phyloP scores from a whole-genome alignment of 768 basidiomycete genomes.

The Tulasnella sp. region DNA sequence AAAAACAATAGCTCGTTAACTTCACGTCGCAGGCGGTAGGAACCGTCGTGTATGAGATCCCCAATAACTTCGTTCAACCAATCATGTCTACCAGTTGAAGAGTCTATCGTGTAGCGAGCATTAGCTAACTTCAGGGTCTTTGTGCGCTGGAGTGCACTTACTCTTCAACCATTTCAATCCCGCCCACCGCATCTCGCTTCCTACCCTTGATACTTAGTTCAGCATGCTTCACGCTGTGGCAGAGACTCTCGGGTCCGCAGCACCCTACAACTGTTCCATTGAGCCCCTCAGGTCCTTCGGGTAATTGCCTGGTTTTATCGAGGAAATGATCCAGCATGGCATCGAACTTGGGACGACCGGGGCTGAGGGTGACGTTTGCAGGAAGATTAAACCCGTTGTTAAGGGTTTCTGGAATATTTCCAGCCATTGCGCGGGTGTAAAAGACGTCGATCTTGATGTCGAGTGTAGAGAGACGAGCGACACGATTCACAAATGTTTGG shows the following conservation, averaged over 20 bases:
- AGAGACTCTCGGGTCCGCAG: constrained; percentile 24
- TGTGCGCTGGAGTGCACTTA: neutral
- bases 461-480: constrained; percentile 37
- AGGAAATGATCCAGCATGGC: constrained; percentile 17
- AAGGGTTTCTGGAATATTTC: neutral
- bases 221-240: constrained; percentile 18
- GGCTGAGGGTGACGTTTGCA: constrained; percentile 3
- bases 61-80: neutral
- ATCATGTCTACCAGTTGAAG: neutral
- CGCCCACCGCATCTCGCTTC: constrained; percentile 24
- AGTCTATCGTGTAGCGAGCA: neutral
- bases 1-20: neutral
- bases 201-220: constrained; percentile 13
- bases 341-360: constrained; percentile 20
- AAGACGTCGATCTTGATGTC: constrained; percentile 52
- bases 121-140: neutral
- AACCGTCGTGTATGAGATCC: neutral
- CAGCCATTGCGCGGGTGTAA: constrained; percentile 51
- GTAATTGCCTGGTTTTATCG: neutral
- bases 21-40: neutral
- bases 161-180: constrained; percentile 29
- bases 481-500: constrained; percentile 43
- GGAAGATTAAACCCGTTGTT: neutral
- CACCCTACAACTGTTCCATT: constrained; percentile 25
- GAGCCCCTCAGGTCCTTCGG: neutral